Evolutionary conservation across 148 eudicot genomes (phyloP), one percentile per base, ranked within the genome.

Genomic region (Camellia lanceoleosa): DNA sequence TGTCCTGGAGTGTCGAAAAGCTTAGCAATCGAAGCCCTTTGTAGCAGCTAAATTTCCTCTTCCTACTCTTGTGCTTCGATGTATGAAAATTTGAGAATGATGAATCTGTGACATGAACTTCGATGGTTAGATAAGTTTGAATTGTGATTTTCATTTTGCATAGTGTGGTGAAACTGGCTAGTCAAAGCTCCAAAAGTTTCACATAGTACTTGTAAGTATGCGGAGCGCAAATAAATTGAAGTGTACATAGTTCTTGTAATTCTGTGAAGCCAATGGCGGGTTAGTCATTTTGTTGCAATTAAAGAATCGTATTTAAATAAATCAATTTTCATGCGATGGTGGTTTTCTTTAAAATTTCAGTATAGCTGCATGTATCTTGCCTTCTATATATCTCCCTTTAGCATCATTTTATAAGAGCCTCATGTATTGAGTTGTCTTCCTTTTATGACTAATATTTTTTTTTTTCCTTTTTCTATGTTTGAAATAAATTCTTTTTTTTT

Each of bases 21-120:
- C 86, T 85, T 90, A 76, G 93, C 89, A 49, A 81, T 90, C 78
- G 84, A 88, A 84, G 91, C 84, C 82, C 74, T 83, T 55, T 90
- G 93, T 55, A 68, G 77, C 74, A 76, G 16, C 68, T 84, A 77
- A 70, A 30, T 23, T 62, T 55, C n/a, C 42, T 80, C 9, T 66
- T 80, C 46, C 18, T 41, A 60, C 18, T 60, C 51, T 18, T 18
- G 51, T 47, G 65, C 23, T 58, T 15, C 18, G 3, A 52, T 16
- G 60, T 4, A 5, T 72, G 75, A 72, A 52, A 51, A 51, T 71
- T 30, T 11, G 43, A 71, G 59, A 19, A 49, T n/a, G 15, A 19
- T 71, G 74, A 59, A 71, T 19, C 9, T 1, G 7, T 10, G 41
- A 54, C n/a, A 10, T 11, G 49, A n/a, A 51, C 42, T 49, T 20